Conservation (phyloP, 768 basidiomycete species). For the Megacollybia marginata region DNA sequence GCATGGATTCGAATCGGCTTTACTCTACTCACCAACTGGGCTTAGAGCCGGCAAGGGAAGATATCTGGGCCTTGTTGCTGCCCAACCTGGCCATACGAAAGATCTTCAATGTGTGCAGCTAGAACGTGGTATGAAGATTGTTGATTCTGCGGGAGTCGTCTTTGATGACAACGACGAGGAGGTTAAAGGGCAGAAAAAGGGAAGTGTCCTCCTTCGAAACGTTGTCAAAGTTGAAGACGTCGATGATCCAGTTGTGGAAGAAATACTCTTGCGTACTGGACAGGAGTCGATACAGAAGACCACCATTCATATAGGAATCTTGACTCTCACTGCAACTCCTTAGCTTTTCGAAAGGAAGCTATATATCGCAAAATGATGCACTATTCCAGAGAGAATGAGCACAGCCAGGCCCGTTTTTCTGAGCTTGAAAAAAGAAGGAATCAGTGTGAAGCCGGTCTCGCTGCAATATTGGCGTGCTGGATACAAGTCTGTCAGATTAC, state of each 20-base stretch:
- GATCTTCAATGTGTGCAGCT: slow-evolving; percentile 87
- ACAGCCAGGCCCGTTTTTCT: slow-evolving; percentile 50
- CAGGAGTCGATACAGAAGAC: slow-evolving; percentile 61
- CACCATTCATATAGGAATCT: slow-evolving; percentile 6
- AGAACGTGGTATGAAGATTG: slow-evolving; percentile 85
- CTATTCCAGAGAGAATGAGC: slow-evolving; percentile 69
- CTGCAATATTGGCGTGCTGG: slow-evolving; percentile 77
- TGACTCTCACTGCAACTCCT: not conserved
- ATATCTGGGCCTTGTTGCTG: slow-evolving; percentile 93
- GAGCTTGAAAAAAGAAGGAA: slow-evolving; percentile 60
- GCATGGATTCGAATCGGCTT: slow-evolving; percentile 6
- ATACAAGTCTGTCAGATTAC: slow-evolving; percentile 68
- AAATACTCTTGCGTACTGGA: slow-evolving; percentile 73
- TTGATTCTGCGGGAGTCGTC: slow-evolving; percentile 98
- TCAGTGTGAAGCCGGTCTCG: slow-evolving; percentile 63
- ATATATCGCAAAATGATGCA: slow-evolving; percentile 80
- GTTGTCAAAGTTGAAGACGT: slow-evolving; percentile 88
- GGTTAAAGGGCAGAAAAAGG: slow-evolving; percentile 39
- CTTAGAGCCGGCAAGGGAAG: slow-evolving; percentile 32
- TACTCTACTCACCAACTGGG: not conserved
- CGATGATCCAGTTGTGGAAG: slow-evolving; percentile 89
- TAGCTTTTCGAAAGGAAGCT: slow-evolving; percentile 71
- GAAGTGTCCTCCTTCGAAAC: slow-evolving; percentile 74
- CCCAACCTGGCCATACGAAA: slow-evolving; percentile 91
- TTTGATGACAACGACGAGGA: slow-evolving; percentile 72